A percentile compares a stretch with the other conserved stretches of the same genome.
These are phyloP conservation scores for Garcia nutans DNA, from an alignment of 345 rosid species.

Conservation along the genomic window DNA sequence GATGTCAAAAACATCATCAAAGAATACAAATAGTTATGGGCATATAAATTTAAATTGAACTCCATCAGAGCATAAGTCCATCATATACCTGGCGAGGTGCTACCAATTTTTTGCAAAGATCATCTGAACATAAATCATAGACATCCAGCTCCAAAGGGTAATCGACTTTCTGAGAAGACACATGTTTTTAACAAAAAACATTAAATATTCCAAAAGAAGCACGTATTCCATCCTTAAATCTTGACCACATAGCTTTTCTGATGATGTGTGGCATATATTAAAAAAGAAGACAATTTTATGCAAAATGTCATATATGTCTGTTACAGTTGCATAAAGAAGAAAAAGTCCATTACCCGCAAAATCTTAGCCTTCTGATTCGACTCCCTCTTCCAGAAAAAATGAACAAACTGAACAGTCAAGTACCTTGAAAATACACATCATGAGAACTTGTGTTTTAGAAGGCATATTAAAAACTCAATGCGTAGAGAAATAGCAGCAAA, in stretches of 20 bases:
- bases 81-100: slow-evolving; percentile 80
- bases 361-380: slow-evolving; percentile 98
- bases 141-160: slow-evolving; percentile 92
- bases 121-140: slow-evolving; percentile 86
- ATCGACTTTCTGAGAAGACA: slow-evolving; percentile 81
- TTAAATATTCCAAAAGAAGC: neutral
- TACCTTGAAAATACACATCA: slow-evolving; percentile 55
- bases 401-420: slow-evolving; percentile 96
- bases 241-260: too few species aligned
- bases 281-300: too few species aligned
- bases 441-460: neutral
- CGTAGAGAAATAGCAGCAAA: neutral
- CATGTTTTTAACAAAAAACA: neutral
- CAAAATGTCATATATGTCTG: neutral
- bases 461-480: slow-evolving; percentile 7
- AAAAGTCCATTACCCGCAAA: slow-evolving; percentile 57
- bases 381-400: slow-evolving; percentile 99
- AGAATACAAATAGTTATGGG: neutral
- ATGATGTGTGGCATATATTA: too few species aligned
- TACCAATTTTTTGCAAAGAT: slow-evolving; percentile 67
- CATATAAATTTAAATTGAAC: neutral
- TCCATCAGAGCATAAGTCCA: slow-evolving; percentile 11
- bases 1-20: slow-evolving; percentile 6
- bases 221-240: neutral
- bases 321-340: slow-evolving; percentile 2